Evolutionary conservation across 2,329 filamentous ascomycete genomes (phyloP).

Genomic region (Xylaria sp.): DNA sequence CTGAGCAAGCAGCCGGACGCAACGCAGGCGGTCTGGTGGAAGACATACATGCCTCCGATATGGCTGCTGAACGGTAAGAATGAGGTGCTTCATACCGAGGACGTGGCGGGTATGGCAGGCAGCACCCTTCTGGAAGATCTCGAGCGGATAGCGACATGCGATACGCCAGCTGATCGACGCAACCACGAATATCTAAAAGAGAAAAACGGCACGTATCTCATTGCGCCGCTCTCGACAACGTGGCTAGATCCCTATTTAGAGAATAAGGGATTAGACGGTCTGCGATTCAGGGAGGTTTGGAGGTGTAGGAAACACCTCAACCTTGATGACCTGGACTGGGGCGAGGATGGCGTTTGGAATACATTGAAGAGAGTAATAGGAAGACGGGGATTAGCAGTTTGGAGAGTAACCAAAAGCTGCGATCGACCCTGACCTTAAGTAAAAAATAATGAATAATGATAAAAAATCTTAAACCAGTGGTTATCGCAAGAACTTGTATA

Average conservation of each 20-base stretch:
- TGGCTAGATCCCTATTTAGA: slow-evolving; percentile 69
- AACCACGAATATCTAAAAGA: slow-evolving; percentile 64
- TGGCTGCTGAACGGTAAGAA: slow-evolving; percentile 82
- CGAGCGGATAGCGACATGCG: slow-evolving; percentile 65
- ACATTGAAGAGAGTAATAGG: slow-evolving; percentile 73
- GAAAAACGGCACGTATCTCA: slow-evolving; percentile 69
- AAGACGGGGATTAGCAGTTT: slow-evolving; percentile 64
- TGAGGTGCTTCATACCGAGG: slow-evolving; percentile 70
- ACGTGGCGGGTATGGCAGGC: slow-evolving; percentile 75
- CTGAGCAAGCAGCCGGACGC: slow-evolving; percentile 73
- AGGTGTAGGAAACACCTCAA: slow-evolving; percentile 71
- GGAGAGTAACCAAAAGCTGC: slow-evolving; percentile 70
- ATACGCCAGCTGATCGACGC: slow-evolving; percentile 61
- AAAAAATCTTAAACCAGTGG: not conserved
- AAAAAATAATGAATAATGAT: slow-evolving; percentile 14
- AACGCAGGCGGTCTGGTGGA: slow-evolving; percentile 80
- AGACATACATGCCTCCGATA: slow-evolving; percentile 81
- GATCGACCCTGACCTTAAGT: slow-evolving; percentile 27
- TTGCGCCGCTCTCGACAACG: slow-evolving; percentile 73
- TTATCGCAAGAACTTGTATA: not conserved
- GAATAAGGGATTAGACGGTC: slow-evolving; percentile 63
- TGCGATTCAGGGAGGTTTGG: slow-evolving; percentile 75
- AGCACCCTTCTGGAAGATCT: slow-evolving; percentile 65
- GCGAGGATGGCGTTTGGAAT: slow-evolving; percentile 74
- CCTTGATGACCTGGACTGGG: slow-evolving; percentile 81